Evolutionary conservation across 805 yeast genomes (phyloP), one percentile per base, ranked within the genome.

Genomic region (Lipomyces starkeyi): DNA sequence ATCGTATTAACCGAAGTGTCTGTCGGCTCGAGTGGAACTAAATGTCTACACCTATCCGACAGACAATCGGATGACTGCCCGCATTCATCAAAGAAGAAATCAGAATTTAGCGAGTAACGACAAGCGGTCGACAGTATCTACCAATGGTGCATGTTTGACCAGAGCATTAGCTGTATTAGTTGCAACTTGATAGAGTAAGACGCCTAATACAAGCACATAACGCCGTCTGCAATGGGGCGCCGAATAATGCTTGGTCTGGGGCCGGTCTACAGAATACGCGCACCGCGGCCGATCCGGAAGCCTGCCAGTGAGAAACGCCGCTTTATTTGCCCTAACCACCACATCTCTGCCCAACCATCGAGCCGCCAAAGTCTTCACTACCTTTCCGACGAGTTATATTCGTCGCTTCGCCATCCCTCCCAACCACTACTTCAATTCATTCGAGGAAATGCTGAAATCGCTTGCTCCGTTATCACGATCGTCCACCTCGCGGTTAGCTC

Each of bases 401-500:
- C 20, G 20, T 43, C 49, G 22, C 49, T 43, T 43, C 49, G 22
- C 22, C 49, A n/a, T n/a, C 22, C 22, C 49, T n/a, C 9, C 49
- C 22, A 43, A n/a, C 3, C 22, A 17, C 29, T 11, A 22, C 49
- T 57, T 57, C 29, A n/a, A 49, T 59, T 59, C 17, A 9, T 20
- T 37, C 14, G n/a, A 40, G 25, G 62, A 20, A 32, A 62, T 63
- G 66, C 65, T 63, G 55, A 56, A 22, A 20, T 8, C 66, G 2
- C 20, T 63, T 32, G 63, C 47, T 29, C 65, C 66, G 43, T 29
- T 58, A 35, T 59, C 62, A 8, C 47, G 58, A 22, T 29, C 64
- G 35, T 8, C 66, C 6, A 20, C 59, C 22, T 60, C 58, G 47
- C 68, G 67, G n/a, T 25, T 67, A 35, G 63, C 68, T 27, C 43